Conservation (phyloP, 306 rosid species). For the Malus sieversii region DNA sequence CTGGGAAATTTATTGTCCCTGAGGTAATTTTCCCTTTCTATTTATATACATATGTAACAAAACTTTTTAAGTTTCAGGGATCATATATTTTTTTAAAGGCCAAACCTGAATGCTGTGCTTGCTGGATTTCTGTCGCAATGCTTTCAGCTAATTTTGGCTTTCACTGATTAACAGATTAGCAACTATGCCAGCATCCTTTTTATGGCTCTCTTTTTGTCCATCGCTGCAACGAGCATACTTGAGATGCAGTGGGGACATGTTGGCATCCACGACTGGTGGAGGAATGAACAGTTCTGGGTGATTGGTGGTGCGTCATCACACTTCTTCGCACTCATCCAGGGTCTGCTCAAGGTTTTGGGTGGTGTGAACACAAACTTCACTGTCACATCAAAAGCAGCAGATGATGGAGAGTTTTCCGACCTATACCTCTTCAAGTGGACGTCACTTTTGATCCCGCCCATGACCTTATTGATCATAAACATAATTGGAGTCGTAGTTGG, state of each 20-base stretch:
- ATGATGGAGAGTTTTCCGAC: constrained; percentile 76
- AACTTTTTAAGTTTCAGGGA: background rate
- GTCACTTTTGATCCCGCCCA: constrained; percentile 67
- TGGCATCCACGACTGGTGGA: constrained; percentile 95
- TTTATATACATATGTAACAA: background rate
- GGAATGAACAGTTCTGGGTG: constrained; percentile 95
- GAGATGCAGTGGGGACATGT: constrained; percentile 99
- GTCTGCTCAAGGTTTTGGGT: constrained; percentile 86
- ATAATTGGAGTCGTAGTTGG: constrained; percentile 78
- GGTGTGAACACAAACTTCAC: constrained; percentile 87
- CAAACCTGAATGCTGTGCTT: background rate
- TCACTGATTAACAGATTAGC: constrained; percentile 57
- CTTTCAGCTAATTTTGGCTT: constrained; percentile 8
- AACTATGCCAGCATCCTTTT: constrained; percentile 77
- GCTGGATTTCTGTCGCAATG: background rate
- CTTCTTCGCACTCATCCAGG: constrained; percentile 78
- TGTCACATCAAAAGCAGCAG: constrained; percentile 85
- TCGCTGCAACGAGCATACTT: constrained; percentile 71
- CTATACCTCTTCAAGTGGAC: constrained; percentile 97
- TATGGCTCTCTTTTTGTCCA: constrained; percentile 81
- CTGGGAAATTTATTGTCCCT: constrained; percentile 82
- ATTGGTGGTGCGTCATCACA: constrained; percentile 87
- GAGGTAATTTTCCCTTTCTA: constrained; percentile 42
- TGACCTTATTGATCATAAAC: constrained; percentile 71
- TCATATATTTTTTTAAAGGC: background rate